Percentiles rank a stretch among this genome's conserved stretches.
phyloP scores from a whole-genome alignment of 73 alveolate species.

The Uronychia setigera region DNA sequence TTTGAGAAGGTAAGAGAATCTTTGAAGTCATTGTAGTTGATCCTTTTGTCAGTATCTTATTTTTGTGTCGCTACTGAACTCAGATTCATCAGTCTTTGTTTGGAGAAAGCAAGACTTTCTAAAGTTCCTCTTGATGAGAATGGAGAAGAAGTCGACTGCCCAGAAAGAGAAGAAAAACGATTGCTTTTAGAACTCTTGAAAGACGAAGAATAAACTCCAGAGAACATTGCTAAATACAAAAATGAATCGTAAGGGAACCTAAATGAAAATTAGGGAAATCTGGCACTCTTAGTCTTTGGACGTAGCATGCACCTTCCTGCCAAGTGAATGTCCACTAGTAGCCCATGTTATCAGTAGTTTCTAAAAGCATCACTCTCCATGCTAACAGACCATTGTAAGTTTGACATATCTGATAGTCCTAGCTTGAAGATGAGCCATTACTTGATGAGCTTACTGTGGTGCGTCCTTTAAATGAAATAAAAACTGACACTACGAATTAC shows the following conservation, averaged over 20 bases:
- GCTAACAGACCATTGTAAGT: background rate
- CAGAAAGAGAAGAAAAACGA: background rate
- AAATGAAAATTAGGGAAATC: conserved; percentile 24
- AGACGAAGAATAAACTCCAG: background rate
- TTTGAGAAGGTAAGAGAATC: conserved; percentile 81
- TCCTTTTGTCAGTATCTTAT: conserved; percentile 83
- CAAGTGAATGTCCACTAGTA: conserved; percentile 70
- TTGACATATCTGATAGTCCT: background rate
- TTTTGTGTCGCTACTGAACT: conserved; percentile 94
- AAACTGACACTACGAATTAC: conserved; percentile 32
- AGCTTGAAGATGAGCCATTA: conserved; percentile 53
- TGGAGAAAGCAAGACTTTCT: conserved; percentile 12
- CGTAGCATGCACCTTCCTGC: conserved; percentile 53
- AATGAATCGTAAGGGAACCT: background rate
- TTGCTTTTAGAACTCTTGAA: background rate
- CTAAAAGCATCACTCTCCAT: conserved; percentile 58
- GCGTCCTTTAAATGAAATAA: conserved; percentile 61
- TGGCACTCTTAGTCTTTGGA: conserved; percentile 74
- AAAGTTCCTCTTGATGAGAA: background rate
- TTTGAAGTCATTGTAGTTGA: conserved; percentile 79
- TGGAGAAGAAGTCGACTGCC: background rate
- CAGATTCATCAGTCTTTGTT: conserved; percentile 67
- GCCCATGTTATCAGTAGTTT: conserved; percentile 56
- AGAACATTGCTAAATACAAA: conserved; percentile 3
- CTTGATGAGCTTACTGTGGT: conserved; percentile 56